Evolutionary conservation across 108 stramenopile species (phyloP).

Genomic region (Nitzschia sp.): DNA sequence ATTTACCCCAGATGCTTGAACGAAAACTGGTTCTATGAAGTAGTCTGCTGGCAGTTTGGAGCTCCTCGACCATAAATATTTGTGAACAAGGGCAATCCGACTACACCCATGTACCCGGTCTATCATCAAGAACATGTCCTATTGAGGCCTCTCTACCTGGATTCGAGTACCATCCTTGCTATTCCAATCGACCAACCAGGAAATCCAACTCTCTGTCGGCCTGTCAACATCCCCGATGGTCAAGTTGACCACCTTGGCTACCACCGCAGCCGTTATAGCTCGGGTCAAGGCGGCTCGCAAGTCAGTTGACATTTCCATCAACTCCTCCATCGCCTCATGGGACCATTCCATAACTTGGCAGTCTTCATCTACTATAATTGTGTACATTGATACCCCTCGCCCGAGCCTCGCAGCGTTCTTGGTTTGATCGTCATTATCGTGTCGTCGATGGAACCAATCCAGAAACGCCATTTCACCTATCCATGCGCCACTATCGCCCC

Average conservation of each 20-base stretch:
- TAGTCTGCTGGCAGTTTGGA: no score
- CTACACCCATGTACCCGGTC: no score
- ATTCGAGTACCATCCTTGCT: constrained; percentile 19
- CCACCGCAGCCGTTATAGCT: constrained; percentile 77
- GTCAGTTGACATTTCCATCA: constrained; percentile 70
- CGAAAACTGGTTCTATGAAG: no score
- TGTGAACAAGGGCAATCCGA: no score
- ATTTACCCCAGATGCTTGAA: no score
- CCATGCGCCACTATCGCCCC: constrained; percentile 81
- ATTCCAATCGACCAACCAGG: constrained; percentile 53
- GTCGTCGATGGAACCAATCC: constrained; percentile 44
- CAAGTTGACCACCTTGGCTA: constrained; percentile 83
- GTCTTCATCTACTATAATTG: constrained; percentile 64
- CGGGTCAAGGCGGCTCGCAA: constrained; percentile 71
- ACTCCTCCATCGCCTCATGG: constrained; percentile 62
- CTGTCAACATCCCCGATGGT: constrained; percentile 40
- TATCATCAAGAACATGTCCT: no score
- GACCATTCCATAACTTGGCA: constrained; percentile 64
- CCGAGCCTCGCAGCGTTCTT: background rate
- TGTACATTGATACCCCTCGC: constrained; percentile 37
- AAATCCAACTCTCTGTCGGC: constrained; percentile 30
- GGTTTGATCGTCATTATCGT: constrained; percentile 9
- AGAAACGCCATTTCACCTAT: constrained; percentile 85
- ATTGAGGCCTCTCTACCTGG: background rate
- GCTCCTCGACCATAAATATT: no score